Evolutionary conservation across 306 rosid species (phyloP).

Genomic region (Begonia masoniana): DNA sequence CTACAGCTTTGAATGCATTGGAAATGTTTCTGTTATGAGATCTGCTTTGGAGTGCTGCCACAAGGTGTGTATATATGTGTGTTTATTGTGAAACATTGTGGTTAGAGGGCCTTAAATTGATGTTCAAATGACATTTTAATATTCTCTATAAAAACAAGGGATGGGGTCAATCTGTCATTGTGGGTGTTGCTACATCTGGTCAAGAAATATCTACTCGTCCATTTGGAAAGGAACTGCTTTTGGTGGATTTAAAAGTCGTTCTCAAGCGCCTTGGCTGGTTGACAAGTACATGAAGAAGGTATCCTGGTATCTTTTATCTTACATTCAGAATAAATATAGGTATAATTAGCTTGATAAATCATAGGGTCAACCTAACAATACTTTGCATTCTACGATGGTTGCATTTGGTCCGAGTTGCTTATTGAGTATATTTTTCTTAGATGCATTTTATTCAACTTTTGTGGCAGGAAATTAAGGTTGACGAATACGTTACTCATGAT

Average conservation of each 20-base stretch:
- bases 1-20: constrained; percentile 96
- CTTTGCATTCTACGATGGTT: no score
- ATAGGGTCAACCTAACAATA: no score
- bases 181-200: constrained; percentile 91
- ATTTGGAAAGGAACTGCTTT: constrained; percentile 97
- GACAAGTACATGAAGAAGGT: constrained; percentile 94
- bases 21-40: constrained; percentile 88
- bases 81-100: neutral
- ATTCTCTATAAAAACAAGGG: constrained; percentile 49
- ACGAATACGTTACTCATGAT: constrained; percentile 83
- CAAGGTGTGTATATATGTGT: constrained; percentile 36
- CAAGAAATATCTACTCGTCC: constrained; percentile 91
- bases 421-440: no score
- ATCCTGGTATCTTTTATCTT: neutral
- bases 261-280: constrained; percentile 96
- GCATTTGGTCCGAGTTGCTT: no score
- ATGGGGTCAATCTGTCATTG: constrained; percentile 93
- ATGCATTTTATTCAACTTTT: neutral
- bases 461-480: constrained; percentile 89
- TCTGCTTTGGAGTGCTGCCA: constrained; percentile 97
- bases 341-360: no score
- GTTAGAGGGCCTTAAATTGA: no score
- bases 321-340: neutral
- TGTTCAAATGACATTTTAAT: no score
- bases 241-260: constrained; percentile 93